phyloP scores from a whole-genome alignment of 1,284 basidiomycete species.

The Coriolopsis trogii region DNA sequence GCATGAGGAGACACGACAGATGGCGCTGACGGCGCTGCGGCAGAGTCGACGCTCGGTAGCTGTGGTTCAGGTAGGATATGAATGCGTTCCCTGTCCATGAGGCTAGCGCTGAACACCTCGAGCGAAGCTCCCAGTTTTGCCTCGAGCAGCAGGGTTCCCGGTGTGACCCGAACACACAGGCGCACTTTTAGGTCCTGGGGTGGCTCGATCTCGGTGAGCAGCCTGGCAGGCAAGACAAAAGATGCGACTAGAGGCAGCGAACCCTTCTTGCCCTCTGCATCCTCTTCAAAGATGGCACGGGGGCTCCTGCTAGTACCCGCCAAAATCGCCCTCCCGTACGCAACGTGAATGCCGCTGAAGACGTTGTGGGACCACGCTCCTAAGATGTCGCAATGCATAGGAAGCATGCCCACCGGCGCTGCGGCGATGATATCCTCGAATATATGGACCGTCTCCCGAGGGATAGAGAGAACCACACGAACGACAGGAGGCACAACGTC shows the following conservation, averaged over 20 bases:
- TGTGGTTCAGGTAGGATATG: slow-evolving; percentile 31
- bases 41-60: slow-evolving; percentile 1
- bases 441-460: slow-evolving; percentile 33
- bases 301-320: slow-evolving; percentile 30
- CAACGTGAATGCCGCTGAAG: slow-evolving; percentile 35
- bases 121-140: slow-evolving; percentile 32
- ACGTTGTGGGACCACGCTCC: slow-evolving; percentile 29
- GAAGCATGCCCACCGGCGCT: slow-evolving; percentile 30
- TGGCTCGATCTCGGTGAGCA: slow-evolving; percentile 31
- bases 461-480: slow-evolving; percentile 38
- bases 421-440: slow-evolving; percentile 22
- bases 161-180: slow-evolving; percentile 32
- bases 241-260: slow-evolving; percentile 37
- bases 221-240: slow-evolving; percentile 34
- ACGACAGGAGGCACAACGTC: slow-evolving; percentile 30
- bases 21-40: not conserved
- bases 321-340: slow-evolving; percentile 33
- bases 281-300: slow-evolving; percentile 36
- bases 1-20: slow-evolving; percentile 1
- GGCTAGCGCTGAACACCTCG: slow-evolving; percentile 32
- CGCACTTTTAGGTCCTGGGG: slow-evolving; percentile 27
- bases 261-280: slow-evolving; percentile 35
- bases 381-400: slow-evolving; percentile 34
- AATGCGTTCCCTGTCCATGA: slow-evolving; percentile 36
- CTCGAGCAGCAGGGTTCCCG: slow-evolving; percentile 19